Evolutionary conservation across 2,329 filamentous ascomycete species (phyloP).

Genomic region (Fusarium floridanum): DNA sequence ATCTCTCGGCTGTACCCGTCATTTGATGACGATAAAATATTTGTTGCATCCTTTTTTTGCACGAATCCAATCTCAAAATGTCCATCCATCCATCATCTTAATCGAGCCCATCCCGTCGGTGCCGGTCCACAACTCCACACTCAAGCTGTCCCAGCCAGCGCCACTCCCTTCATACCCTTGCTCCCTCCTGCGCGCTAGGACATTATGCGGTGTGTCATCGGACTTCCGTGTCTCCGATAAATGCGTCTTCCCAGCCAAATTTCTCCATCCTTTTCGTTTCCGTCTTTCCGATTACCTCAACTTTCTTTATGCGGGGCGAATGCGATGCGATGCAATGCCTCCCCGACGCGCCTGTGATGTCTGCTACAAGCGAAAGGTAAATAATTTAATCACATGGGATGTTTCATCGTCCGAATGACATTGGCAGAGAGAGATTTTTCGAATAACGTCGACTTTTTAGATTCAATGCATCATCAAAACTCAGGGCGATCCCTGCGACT

Average conservation of each 20-base stretch:
- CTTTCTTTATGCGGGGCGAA: neutral
- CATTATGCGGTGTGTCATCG: conserved; percentile 7
- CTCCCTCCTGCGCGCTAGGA: neutral
- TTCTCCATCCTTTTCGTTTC: conserved; percentile 14
- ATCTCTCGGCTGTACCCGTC: neutral
- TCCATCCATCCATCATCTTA: neutral
- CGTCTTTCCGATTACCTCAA: conserved; percentile 37
- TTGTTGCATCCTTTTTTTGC: neutral
- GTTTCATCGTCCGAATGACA: neutral
- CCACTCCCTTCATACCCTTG: neutral
- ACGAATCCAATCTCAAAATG: neutral
- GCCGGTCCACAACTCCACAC: neutral
- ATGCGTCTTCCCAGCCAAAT: neutral
- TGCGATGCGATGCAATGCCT: conserved; percentile 35
- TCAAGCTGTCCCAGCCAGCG: neutral
- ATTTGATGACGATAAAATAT: neutral
- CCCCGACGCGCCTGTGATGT: conserved; percentile 35
- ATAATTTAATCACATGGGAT: neutral
- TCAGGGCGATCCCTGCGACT: conserved; percentile 35
- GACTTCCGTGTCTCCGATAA: conserved; percentile 18
- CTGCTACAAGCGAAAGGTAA: conserved; percentile 41
- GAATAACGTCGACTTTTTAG: conserved; percentile 7
- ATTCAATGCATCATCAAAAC: conserved; percentile 41
- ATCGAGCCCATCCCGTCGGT: neutral
- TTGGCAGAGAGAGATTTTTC: neutral